Conservation (phyloP, 2,329 filamentous ascomycete species). For the Pseudogymnoascus sp. region DNA sequence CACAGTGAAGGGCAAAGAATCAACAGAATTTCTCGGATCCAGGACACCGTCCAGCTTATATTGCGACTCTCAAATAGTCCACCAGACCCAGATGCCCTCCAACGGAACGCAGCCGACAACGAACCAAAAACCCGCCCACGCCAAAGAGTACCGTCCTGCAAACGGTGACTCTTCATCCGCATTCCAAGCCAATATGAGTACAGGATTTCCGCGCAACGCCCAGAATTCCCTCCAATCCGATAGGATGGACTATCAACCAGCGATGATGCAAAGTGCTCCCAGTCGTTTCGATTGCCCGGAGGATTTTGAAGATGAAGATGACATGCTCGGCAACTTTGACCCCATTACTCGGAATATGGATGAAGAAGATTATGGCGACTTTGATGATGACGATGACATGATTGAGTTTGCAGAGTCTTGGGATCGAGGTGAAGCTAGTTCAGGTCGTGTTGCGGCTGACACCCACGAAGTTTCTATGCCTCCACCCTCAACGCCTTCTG, state of each 20-base stretch:
- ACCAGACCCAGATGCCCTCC: conserved; percentile 24
- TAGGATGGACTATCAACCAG: not conserved
- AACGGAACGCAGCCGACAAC: not conserved
- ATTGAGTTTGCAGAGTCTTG: conserved; percentile 35
- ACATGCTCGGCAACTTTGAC: conserved; percentile 11
- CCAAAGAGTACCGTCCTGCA: not conserved
- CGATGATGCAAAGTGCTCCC: not conserved
- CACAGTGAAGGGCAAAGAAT: not conserved
- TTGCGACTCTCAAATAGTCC: conserved; percentile 23
- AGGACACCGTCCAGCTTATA: conserved; percentile 16
- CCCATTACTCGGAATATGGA: conserved; percentile 12
- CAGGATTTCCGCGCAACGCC: not conserved
- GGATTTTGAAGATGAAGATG: conserved; percentile 20
- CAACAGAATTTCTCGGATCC: not conserved
- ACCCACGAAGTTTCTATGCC: not conserved
- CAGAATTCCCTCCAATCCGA: not conserved
- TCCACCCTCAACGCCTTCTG: conserved; percentile 1
- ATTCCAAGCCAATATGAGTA: not conserved
- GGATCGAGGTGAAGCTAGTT: conserved; percentile 29
- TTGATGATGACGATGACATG: conserved; percentile 29
- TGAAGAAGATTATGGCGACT: conserved; percentile 20
- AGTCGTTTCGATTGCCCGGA: conserved; percentile 15
- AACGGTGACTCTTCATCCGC: not conserved
- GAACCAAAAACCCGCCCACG: not conserved
- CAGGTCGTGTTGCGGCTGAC: conserved; percentile 5